Evolutionary conservation across 495 filamentous ascomycete genomes (phyloP).

Genomic region (Neurospora discreta): DNA sequence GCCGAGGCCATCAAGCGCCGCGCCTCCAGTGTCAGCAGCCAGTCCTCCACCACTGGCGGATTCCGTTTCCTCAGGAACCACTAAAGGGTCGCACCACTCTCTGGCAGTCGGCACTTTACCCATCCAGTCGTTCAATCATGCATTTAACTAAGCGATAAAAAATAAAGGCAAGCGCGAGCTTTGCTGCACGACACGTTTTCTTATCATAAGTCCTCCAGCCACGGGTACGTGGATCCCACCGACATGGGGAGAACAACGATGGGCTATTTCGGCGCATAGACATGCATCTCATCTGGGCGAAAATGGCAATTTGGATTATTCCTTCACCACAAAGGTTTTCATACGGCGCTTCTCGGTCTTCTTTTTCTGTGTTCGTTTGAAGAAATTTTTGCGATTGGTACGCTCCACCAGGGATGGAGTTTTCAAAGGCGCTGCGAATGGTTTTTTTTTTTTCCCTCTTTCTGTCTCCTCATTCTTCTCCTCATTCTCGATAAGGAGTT

Average conservation of each 20-base stretch:
- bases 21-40: constrained; percentile 25
- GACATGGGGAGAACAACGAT: background rate
- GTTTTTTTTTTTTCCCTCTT: background rate
- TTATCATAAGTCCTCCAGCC: background rate
- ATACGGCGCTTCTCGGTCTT: background rate
- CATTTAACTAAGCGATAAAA: background rate
- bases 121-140: background rate
- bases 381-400: background rate
- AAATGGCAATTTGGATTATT: background rate
- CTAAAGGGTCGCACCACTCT: constrained; percentile 11
- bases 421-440: background rate
- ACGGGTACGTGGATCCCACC: background rate
- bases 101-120: constrained; percentile 25
- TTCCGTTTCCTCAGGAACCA: constrained; percentile 36
- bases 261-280: background rate
- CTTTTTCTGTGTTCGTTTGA: background rate
- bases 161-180: background rate
- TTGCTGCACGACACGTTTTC: background rate
- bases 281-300: background rate
- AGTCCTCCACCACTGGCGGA: constrained; percentile 15
- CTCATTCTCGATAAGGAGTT: background rate
- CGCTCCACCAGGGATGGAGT: background rate
- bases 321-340: background rate
- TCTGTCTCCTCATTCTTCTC: background rate
- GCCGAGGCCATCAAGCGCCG: constrained; percentile 20